phyloP scores from a whole-genome alignment of 2,329 filamentous ascomycete genomes.

The Aureobasidium zeae region DNA sequence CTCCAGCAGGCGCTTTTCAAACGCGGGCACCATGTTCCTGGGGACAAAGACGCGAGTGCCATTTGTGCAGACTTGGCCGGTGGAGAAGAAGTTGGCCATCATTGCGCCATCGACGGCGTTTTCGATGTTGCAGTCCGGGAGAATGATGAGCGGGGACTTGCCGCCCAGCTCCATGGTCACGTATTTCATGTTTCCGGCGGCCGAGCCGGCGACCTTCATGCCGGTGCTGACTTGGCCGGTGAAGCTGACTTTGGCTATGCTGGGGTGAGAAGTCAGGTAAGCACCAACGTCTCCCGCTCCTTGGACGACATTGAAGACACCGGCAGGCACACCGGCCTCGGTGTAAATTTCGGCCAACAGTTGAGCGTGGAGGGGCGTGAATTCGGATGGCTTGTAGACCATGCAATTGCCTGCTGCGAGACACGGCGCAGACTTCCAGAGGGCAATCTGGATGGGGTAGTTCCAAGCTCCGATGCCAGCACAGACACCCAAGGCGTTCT shows the following conservation, averaged over 20 bases:
- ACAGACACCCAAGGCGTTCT: conserved; percentile 74
- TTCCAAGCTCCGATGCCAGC: conserved; percentile 87
- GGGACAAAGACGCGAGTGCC: conserved; percentile 82
- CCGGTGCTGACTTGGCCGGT: conserved; percentile 81
- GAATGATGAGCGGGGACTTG: conserved; percentile 70
- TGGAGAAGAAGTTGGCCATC: conserved; percentile 90
- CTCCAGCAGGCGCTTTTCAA: conserved; percentile 59
- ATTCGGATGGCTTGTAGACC: conserved; percentile 85
- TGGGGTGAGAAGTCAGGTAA: conserved; percentile 61
- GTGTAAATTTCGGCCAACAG: conserved; percentile 66
- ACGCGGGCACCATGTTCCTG: conserved; percentile 51
- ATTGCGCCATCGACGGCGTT: conserved; percentile 81
- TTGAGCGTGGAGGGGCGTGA: conserved; percentile 73
- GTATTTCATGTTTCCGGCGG: conserved; percentile 74
- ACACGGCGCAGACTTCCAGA: conserved; percentile 83
- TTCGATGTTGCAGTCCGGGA: conserved; percentile 69
- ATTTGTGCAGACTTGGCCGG: conserved; percentile 87
- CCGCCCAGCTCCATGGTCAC: conserved; percentile 89
- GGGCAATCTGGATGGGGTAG: conserved; percentile 81
- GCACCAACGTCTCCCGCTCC: conserved; percentile 70
- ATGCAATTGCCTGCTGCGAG: conserved; percentile 81
- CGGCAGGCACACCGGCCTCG: conserved; percentile 68
- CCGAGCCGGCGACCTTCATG: conserved; percentile 67
- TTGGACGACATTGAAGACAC: conserved; percentile 81
- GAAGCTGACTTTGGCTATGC: conserved; percentile 78